Conservation (phyloP, 495 filamentous ascomycete species). For the Penicillium manginii region DNA sequence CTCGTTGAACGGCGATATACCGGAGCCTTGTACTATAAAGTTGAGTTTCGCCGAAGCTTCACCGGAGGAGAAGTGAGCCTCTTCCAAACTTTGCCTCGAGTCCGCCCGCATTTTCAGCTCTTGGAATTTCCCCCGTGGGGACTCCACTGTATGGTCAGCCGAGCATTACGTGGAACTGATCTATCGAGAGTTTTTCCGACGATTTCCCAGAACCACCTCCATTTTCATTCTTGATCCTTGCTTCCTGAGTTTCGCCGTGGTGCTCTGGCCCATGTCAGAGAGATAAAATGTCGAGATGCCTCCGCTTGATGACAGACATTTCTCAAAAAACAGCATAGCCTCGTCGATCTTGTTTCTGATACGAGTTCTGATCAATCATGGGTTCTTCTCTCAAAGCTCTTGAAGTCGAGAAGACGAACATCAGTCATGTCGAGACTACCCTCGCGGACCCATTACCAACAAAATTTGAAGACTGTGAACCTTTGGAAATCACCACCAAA, state of each 20-base stretch:
- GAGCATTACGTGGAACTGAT: not conserved
- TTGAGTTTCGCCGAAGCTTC: slow-evolving; percentile 12
- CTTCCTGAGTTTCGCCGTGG: slow-evolving; percentile 7
- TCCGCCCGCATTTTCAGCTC: not conserved
- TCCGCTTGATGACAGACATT: not conserved
- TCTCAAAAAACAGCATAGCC: not conserved
- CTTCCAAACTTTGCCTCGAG: not conserved
- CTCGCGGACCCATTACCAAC: not conserved
- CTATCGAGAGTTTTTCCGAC: slow-evolving; percentile 1
- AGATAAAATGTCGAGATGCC: slow-evolving; percentile 10
- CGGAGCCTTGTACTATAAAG: slow-evolving; percentile 3
- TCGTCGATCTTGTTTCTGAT: not conserved
- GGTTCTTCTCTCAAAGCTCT: not conserved
- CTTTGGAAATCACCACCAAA: slow-evolving; percentile 2
- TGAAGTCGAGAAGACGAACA: slow-evolving; percentile 7
- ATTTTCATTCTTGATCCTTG: slow-evolving; percentile 2
- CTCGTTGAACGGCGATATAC: slow-evolving; percentile 5
- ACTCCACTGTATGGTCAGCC: not conserved
- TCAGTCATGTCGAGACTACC: slow-evolving; percentile 9
- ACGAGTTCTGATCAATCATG: not conserved
- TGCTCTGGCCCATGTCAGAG: not conserved
- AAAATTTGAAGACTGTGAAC: slow-evolving; percentile 4
- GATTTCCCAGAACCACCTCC: slow-evolving; percentile 6
- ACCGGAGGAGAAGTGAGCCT: not conserved
- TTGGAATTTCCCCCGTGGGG: not conserved